phyloP scores from a whole-genome alignment of 2,329 filamentous ascomycete genomes.

The Dactylonectria estremocensis region DNA sequence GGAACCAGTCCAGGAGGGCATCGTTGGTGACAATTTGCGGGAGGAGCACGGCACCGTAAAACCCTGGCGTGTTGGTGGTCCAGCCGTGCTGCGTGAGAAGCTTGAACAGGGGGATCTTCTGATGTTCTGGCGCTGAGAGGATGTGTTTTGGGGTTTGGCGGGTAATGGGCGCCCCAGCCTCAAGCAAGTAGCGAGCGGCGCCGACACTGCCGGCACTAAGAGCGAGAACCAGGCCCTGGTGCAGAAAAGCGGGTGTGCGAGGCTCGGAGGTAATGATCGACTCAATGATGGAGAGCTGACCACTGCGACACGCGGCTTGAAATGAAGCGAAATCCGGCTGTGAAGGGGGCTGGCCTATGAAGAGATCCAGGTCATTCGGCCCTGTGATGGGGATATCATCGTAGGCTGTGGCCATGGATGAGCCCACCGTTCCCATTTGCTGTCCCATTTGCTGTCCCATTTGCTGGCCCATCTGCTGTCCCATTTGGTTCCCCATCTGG shows the following conservation, averaged over 20 bases:
- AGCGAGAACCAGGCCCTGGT: constrained; percentile 28
- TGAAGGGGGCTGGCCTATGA: background rate
- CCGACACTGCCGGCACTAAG: constrained; percentile 33
- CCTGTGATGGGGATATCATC: constrained; percentile 31
- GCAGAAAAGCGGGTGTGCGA: constrained; percentile 29
- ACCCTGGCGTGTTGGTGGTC: constrained; percentile 29
- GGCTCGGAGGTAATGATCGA: constrained; percentile 17
- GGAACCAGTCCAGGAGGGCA: constrained; percentile 40
- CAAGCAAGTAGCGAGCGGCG: constrained; percentile 22
- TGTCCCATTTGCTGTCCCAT: background rate
- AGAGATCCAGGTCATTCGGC: constrained; percentile 19
- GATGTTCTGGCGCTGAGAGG: constrained; percentile 22
- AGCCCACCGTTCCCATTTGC: background rate
- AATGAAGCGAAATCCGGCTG: constrained; percentile 25
- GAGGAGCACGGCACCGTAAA: constrained; percentile 36
- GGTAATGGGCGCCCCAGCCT: constrained; percentile 31
- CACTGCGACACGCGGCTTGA: constrained; percentile 30
- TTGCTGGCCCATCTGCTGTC: background rate
- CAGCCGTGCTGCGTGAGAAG: constrained; percentile 32
- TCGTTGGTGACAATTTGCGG: constrained; percentile 23
- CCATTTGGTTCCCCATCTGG: background rate
- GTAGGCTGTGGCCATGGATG: constrained; percentile 22
- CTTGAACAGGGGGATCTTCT: constrained; percentile 31
- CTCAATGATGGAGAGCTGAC: constrained; percentile 20
- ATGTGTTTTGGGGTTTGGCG: constrained; percentile 18